phyloP scores from a whole-genome alignment of 352 stramenopile genomes.

The Globisporangium nagaii region DNA sequence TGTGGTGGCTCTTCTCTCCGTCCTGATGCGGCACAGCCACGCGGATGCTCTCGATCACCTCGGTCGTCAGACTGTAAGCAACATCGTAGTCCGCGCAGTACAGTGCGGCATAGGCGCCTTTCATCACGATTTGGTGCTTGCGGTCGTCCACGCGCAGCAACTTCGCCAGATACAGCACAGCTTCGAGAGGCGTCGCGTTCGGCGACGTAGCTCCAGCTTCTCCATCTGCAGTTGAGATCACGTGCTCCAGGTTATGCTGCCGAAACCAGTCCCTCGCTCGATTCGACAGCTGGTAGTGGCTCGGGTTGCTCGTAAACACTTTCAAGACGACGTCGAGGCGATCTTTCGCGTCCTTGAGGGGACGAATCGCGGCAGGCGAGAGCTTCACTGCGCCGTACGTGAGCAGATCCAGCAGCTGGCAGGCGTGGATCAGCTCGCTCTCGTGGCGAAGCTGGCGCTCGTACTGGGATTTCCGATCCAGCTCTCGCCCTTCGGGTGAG shows the following conservation, averaged over 20 bases:
- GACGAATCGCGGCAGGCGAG: slow-evolving; percentile 22
- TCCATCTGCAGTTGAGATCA: background rate
- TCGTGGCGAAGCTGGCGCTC: slow-evolving; percentile 23
- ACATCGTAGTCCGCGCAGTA: slow-evolving; percentile 68
- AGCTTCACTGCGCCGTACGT: slow-evolving; percentile 52
- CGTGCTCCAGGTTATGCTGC: slow-evolving; percentile 10
- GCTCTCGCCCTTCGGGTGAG: slow-evolving; percentile 21
- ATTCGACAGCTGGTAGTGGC: slow-evolving; percentile 46
- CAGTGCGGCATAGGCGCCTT: slow-evolving; percentile 58
- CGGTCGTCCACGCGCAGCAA: slow-evolving; percentile 36
- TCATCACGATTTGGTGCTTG: slow-evolving; percentile 47
- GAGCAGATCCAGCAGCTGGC: slow-evolving; percentile 49
- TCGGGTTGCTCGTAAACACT: slow-evolving; percentile 61
- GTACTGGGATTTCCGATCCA: slow-evolving; percentile 18
- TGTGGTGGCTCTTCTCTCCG: background rate
- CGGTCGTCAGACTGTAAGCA: slow-evolving; percentile 37
- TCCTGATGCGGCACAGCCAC: background rate
- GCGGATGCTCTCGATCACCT: slow-evolving; percentile 26
- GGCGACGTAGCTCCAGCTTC: too few species aligned
- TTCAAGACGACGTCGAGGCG: slow-evolving; percentile 39
- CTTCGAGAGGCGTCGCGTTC: slow-evolving; percentile 22
- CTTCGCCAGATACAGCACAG: slow-evolving; percentile 42
- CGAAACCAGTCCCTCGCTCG: slow-evolving; percentile 41
- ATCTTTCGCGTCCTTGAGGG: slow-evolving; percentile 7
- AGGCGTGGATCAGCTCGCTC: slow-evolving; percentile 29